Evolutionary conservation across 129 eudicot genomes (phyloP).

Genomic region (Tanacetum coccineum): DNA sequence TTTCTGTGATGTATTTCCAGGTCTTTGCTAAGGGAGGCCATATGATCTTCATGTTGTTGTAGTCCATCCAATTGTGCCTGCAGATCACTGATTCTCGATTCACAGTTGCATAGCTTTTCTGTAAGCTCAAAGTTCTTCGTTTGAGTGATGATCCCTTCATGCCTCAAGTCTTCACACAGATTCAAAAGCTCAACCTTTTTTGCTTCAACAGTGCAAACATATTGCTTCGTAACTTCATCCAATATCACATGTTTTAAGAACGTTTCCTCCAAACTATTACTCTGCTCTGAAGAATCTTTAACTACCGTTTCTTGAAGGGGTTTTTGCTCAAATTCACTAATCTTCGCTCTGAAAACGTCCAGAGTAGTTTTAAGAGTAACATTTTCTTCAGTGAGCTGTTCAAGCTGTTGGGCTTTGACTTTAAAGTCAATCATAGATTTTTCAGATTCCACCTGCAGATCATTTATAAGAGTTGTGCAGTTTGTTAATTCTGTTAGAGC

Average conservation of each 20-base stretch:
- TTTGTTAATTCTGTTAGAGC: constrained; percentile 35
- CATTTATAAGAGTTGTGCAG: constrained; percentile 26
- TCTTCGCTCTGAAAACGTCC: constrained; percentile 37
- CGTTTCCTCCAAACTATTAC: constrained; percentile 42
- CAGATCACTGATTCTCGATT: constrained; percentile 44
- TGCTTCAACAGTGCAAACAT: constrained; percentile 39
- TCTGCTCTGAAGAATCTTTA: constrained; percentile 40
- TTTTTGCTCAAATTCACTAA: constrained; percentile 27
- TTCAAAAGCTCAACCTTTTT: constrained; percentile 49
- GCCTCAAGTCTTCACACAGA: constrained; percentile 44
- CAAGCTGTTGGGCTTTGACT: constrained; percentile 37
- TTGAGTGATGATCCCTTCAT: constrained; percentile 32
- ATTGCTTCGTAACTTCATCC: constrained; percentile 62
- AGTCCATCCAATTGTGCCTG: constrained; percentile 51
- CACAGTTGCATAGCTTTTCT: constrained; percentile 39
- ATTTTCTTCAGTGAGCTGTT: constrained; percentile 50
- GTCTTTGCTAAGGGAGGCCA: too few species aligned
- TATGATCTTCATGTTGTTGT: constrained; percentile 12
- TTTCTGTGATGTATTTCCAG: constrained; percentile 41
- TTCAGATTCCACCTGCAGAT: constrained; percentile 33
- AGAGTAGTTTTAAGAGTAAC: constrained; percentile 35
- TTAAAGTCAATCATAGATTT: constrained; percentile 42
- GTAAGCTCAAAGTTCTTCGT: constrained; percentile 48
- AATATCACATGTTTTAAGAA: constrained; percentile 61
- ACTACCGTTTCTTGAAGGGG: neutral